Conservation (phyloP, 768 basidiomycete species). For the Suillus lakei region DNA sequence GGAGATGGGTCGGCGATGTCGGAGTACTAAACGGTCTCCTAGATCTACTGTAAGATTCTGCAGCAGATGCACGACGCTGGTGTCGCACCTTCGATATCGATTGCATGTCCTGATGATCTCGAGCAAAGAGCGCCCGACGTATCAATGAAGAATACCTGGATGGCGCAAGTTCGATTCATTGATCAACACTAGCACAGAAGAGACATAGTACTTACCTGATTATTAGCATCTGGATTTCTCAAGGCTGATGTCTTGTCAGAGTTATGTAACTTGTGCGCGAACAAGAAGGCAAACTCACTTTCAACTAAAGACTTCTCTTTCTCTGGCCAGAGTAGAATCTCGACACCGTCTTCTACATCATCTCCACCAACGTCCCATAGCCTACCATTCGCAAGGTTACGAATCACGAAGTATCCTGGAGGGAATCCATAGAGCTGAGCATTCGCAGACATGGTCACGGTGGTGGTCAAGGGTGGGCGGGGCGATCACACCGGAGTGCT, state of each 20-base stretch:
- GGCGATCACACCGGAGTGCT: background rate
- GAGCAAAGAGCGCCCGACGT: slow-evolving; percentile 78
- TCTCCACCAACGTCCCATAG: slow-evolving; percentile 41
- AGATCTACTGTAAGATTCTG: slow-evolving; percentile 16
- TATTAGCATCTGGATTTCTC: slow-evolving; percentile 69
- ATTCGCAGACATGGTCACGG: slow-evolving; percentile 22
- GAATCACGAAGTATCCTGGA: slow-evolving; percentile 46
- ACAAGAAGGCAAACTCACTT: slow-evolving; percentile 48
- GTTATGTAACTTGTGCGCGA: slow-evolving; percentile 2
- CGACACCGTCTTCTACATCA: slow-evolving; percentile 41
- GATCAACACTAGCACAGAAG: background rate
- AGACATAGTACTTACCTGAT: slow-evolving; percentile 60
- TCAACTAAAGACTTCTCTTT: slow-evolving; percentile 82
- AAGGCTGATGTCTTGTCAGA: slow-evolving; percentile 48
- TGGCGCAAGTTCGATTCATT: slow-evolving; percentile 1
- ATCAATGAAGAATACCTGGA: slow-evolving; percentile 85
- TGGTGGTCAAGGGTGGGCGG: background rate
- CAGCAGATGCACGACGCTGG: slow-evolving; percentile 1
- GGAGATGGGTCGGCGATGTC: slow-evolving; percentile 78
- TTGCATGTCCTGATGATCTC: slow-evolving; percentile 77
- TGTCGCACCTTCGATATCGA: slow-evolving; percentile 73
- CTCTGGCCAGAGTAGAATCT: slow-evolving; percentile 69
- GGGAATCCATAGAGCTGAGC: slow-evolving; percentile 38
- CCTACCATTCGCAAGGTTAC: slow-evolving; percentile 39
- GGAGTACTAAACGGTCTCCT: slow-evolving; percentile 72